Conservation (phyloP, 2,329 filamentous ascomycete species). For the Rutstroemia sp. region DNA sequence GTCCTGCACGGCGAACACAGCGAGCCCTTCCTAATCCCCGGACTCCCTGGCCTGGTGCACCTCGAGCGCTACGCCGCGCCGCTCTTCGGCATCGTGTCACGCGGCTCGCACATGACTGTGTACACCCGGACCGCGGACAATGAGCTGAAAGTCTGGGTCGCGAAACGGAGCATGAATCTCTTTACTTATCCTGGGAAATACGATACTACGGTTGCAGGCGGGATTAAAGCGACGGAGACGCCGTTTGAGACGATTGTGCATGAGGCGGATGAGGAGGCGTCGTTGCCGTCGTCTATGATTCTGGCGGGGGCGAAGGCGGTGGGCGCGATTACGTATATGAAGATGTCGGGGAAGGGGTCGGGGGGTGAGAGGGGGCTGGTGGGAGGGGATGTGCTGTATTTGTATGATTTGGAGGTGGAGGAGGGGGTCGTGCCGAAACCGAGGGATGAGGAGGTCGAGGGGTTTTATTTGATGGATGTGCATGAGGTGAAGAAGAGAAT, state of each 20-base stretch:
- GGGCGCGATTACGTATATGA: constrained; percentile 59
- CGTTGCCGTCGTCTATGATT: constrained; percentile 51
- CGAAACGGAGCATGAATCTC: constrained; percentile 55
- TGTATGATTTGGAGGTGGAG: constrained; percentile 66
- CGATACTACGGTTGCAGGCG: constrained; percentile 74
- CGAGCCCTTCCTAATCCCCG: constrained; percentile 3
- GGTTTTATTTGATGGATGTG: constrained; percentile 61
- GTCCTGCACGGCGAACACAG: constrained; percentile 20
- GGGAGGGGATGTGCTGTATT: constrained; percentile 63
- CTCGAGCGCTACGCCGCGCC: constrained; percentile 13
- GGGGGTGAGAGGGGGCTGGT: constrained; percentile 41
- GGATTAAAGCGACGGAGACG: constrained; percentile 58
- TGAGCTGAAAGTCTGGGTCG: constrained; percentile 60
- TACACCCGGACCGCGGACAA: constrained; percentile 38
- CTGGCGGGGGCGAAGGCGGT: constrained; percentile 40
- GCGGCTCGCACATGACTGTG: constrained; percentile 59
- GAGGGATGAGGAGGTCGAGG: constrained; percentile 69
- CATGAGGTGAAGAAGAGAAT: constrained; percentile 52
- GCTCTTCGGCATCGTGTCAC: constrained; percentile 59
- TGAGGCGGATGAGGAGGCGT: constrained; percentile 68
- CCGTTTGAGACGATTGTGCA: constrained; percentile 61
- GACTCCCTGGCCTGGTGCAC: neutral
- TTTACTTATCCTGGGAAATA: constrained; percentile 67
- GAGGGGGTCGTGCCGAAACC: constrained; percentile 53
- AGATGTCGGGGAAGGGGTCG: constrained; percentile 47